These are phyloP conservation scores for Solanum paucissectum DNA, from an alignment of 257 asterid species.

Conservation along the genomic window DNA sequence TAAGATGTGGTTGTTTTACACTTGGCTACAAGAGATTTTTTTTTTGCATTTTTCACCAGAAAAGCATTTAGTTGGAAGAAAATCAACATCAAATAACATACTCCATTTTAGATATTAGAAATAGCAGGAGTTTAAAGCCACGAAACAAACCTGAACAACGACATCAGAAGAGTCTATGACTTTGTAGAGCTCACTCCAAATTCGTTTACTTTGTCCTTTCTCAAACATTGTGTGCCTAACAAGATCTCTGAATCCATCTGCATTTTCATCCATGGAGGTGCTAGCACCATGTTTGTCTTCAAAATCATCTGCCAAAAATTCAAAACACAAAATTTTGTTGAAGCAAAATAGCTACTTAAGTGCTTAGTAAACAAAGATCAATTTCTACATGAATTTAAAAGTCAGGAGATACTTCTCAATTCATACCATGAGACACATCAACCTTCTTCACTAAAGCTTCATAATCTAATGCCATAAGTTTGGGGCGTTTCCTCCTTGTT, in stretches of 20 bases:
- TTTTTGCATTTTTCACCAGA: neutral
- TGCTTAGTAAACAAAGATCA: neutral
- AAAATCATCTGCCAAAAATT: constrained; percentile 39
- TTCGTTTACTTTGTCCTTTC: constrained; percentile 97
- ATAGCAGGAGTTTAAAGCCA: neutral
- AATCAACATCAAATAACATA: neutral
- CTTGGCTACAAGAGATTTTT: neutral
- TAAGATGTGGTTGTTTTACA: neutral
- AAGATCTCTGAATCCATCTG: constrained; percentile 80
- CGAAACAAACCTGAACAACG: constrained; percentile 62
- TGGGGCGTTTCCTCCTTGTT: constrained; percentile 78
- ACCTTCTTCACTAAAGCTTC: constrained; percentile 70
- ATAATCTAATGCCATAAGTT: constrained; percentile 57
- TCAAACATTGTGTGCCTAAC: constrained; percentile 91
- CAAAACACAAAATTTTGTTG: neutral
- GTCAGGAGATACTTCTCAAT: constrained; percentile 1
- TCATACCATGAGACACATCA: constrained; percentile 84
- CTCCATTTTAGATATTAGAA: neutral
- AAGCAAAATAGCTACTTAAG: neutral
- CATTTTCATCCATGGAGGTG: constrained; percentile 52
- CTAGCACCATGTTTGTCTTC: constrained; percentile 63
- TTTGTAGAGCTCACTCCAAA: constrained; percentile 99
- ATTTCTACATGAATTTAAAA: neutral
- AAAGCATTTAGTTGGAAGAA: neutral
- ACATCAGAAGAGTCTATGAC: constrained; percentile 98